These are phyloP conservation scores for Auxenochlorella pyrenoidosa DNA, from an alignment of 139 green algal species.

Conservation along the genomic window DNA sequence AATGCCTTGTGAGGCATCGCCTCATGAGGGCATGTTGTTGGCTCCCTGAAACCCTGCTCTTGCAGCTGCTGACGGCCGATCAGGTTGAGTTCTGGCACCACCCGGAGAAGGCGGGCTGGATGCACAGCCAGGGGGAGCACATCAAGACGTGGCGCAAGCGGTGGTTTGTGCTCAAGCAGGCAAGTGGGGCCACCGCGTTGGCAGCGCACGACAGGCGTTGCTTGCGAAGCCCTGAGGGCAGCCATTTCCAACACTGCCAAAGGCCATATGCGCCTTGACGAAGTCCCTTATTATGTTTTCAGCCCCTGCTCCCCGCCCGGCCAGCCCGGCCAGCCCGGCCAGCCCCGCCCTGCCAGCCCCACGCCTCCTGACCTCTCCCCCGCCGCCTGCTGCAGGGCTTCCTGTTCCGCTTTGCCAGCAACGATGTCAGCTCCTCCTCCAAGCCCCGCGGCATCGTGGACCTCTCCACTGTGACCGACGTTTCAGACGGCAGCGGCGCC, in stretches of 20 bases:
- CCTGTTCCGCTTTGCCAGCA: slow-evolving; percentile 86
- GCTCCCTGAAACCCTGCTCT: too few species aligned
- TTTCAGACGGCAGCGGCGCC: slow-evolving; percentile 59
- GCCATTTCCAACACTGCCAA: too few species aligned
- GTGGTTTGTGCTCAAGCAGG: slow-evolving; percentile 95
- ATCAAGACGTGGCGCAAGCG: slow-evolving; percentile 89
- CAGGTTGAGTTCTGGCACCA: slow-evolving; percentile 90
- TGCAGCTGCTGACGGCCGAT: slow-evolving; percentile 73
- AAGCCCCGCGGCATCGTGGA: slow-evolving; percentile 91
- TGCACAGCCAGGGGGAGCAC: slow-evolving; percentile 88
- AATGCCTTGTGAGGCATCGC: too few species aligned
- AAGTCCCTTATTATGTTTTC: too few species aligned
- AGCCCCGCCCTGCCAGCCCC: neutral
- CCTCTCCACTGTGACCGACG: slow-evolving; percentile 77
- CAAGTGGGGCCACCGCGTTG: too few species aligned
- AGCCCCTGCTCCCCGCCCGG: too few species aligned
- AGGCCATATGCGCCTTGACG: too few species aligned
- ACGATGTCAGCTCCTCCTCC: slow-evolving; percentile 64
- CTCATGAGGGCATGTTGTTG: too few species aligned
- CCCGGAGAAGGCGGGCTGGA: slow-evolving; percentile 89
- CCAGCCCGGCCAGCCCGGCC: too few species aligned
- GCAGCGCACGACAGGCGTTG: too few species aligned
- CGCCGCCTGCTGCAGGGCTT: slow-evolving; percentile 54
- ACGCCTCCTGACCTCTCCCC: too few species aligned
- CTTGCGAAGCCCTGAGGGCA: too few species aligned